A percentile compares a stretch with the other conserved stretches of the same genome.
Evolutionary conservation across 1,284 basidiomycete species (phyloP).

Genomic region (Ceratobasidium sp.): DNA sequence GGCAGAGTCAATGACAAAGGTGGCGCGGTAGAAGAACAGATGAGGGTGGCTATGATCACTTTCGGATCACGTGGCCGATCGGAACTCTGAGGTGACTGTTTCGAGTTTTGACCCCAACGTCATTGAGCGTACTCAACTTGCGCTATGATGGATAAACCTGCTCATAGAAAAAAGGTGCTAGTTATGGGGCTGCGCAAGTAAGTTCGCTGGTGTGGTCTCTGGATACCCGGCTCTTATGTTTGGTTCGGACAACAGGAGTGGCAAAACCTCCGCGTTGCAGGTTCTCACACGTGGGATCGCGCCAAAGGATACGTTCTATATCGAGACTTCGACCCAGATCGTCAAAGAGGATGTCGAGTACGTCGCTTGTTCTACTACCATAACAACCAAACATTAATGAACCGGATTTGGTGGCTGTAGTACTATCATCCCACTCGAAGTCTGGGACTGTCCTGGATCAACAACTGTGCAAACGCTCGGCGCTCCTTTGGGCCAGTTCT

Average conservation of each 20-base stretch:
- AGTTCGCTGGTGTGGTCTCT: constrained; percentile 42
- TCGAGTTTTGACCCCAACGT: neutral
- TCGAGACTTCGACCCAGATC: constrained; percentile 84
- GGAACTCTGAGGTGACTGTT: neutral
- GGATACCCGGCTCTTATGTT: constrained; percentile 37
- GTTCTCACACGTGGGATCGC: constrained; percentile 88
- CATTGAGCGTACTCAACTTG: neutral
- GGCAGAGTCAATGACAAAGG: neutral
- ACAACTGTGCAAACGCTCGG: constrained; percentile 78
- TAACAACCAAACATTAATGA: neutral
- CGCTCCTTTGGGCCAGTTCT: constrained; percentile 73
- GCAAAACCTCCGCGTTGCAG: constrained; percentile 92
- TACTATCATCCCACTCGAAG: constrained; percentile 89
- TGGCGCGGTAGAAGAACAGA: neutral
- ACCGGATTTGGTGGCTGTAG: constrained; percentile 53
- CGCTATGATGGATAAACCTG: constrained; percentile 37
- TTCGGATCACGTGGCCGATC: constrained; percentile 10
- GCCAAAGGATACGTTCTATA: constrained; percentile 89
- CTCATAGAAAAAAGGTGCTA: constrained; percentile 63
- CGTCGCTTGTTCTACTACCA: constrained; percentile 49
- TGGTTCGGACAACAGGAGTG: constrained; percentile 65
- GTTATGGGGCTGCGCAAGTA: constrained; percentile 80
- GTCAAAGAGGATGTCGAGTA: constrained; percentile 83
- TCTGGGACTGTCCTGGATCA: constrained; percentile 95
- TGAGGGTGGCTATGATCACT: constrained; percentile 3